phyloP scores from a whole-genome alignment of 176 grass and related monocot genomes.

The Carex parvula region DNA sequence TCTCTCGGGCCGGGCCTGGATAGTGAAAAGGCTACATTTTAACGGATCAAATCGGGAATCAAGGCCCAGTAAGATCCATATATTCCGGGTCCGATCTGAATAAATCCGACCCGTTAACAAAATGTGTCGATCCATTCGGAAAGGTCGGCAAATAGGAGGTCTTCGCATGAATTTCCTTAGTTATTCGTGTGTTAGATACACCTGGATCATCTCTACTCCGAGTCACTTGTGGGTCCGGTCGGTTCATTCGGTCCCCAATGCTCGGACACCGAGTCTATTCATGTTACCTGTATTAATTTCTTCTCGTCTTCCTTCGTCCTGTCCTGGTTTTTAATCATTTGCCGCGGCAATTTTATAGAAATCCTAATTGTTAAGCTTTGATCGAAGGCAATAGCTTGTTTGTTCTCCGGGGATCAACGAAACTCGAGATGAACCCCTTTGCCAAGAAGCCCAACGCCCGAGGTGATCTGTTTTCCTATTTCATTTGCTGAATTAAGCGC shows the following conservation, averaged over 20 bases:
- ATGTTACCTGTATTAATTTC: background rate
- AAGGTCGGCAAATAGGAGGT: background rate
- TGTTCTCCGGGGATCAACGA: background rate
- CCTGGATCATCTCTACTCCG: background rate
- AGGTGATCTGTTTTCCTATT: conserved; percentile 36
- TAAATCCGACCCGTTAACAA: background rate
- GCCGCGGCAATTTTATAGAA: background rate
- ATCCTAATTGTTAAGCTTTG: background rate
- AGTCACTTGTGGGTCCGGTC: background rate
- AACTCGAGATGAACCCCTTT: conserved; percentile 67
- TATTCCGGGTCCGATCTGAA: background rate
- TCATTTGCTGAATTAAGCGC: background rate
- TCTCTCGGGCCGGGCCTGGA: background rate
- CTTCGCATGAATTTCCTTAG: background rate
- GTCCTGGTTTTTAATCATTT: background rate
- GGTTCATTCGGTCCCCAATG: background rate
- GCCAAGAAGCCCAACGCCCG: conserved; percentile 69
- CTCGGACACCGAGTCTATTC: background rate
- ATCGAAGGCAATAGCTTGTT: background rate
- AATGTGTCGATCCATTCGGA: background rate
- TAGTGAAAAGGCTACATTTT: background rate
- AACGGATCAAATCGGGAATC: background rate
- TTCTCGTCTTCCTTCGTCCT: background rate
- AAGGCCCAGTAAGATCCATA: background rate
- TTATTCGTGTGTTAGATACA: background rate